Base-by-base conservation (phyloP, 2,329 filamentous ascomycete species). In the Aspergillus flavus region DNA sequence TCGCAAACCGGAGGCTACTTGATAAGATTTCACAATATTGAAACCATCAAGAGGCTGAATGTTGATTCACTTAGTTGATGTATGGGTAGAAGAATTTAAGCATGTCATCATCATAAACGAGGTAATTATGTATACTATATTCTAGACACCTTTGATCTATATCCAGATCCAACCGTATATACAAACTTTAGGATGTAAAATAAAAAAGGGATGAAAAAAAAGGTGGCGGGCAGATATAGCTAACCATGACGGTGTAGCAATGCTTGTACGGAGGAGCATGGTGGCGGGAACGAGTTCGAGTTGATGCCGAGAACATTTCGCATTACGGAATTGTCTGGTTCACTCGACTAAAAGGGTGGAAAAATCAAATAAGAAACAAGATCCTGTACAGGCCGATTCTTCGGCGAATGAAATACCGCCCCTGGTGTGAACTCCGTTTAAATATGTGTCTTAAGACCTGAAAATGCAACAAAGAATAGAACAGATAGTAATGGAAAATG, bases 91-190 rank as follows among this genome's bases (percentile, higher is more conserved):
- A 48, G 6, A 14, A 28, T 14, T 41, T 9, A n/a, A 41, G 39
- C 19, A 41, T 28, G 19, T 32, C 48, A 52, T 32, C 28, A 32
- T 52, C 28, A 52, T 52, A 34, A 52, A n/a, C 9, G 19, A 52
- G 46, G 48, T 34, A 50, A 52, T 56, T 59, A 64, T 65, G 56
- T 66, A 64, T 64, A 50, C 52, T 66, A 64, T 64, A 50, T 59
- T 50, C 41, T 41, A 43, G 59, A 57, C 59, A 76, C 16, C 75
- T 76, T 23, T 64, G 55, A 65, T 71, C 65, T 71, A 68, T 69
- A 66, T 69, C 66, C 63, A 67, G 63, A 69, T 64, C 63, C 65
- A 65, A 63, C 67, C 64, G 43, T 70, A 69, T 69, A 67, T 69
- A 69, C 67, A 70, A 56, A 65, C 32, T 57, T 57, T n/a, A 56